Conservation (phyloP, 1,139 yeast genomes). For the Hansenula anomala region DNA sequence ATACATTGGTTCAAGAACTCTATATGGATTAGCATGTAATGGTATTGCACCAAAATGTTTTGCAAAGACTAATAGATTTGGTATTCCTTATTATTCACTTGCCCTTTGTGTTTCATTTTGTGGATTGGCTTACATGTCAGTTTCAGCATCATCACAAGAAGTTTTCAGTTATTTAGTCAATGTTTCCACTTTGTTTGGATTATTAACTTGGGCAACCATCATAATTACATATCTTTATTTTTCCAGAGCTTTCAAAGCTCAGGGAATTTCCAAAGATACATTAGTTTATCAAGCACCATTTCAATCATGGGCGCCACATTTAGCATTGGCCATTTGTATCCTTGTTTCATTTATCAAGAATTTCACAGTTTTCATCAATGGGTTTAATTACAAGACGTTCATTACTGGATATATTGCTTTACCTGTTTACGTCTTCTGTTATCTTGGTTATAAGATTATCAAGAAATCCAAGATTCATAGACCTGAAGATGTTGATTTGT, state of each 20-base stretch:
- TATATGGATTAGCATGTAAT: slow-evolving; percentile 56
- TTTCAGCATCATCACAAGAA: slow-evolving; percentile 45
- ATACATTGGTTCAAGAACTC: slow-evolving; percentile 40
- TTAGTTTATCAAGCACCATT: slow-evolving; percentile 63
- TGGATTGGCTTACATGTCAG: slow-evolving; percentile 57
- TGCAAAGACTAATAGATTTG: slow-evolving; percentile 53
- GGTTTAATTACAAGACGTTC: slow-evolving; percentile 55
- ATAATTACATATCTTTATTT: slow-evolving; percentile 59
- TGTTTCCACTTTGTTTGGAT: slow-evolving; percentile 67
- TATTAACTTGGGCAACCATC: slow-evolving; percentile 65
- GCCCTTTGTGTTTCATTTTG: slow-evolving; percentile 40
- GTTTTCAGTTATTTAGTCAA: slow-evolving; percentile 68
- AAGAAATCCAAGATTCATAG: slow-evolving; percentile 47
- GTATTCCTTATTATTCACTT: slow-evolving; percentile 40
- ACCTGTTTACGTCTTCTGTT: slow-evolving; percentile 55
- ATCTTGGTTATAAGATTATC: slow-evolving; percentile 53
- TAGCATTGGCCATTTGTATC: slow-evolving; percentile 51
- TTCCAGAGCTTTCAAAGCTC: slow-evolving; percentile 61
- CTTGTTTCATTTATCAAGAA: slow-evolving; percentile 65
- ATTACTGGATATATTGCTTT: slow-evolving; percentile 78
- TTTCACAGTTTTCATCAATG: slow-evolving; percentile 61
- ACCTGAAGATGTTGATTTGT: slow-evolving; percentile 59
- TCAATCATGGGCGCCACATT: slow-evolving; percentile 60
- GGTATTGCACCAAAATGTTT: slow-evolving; percentile 57
- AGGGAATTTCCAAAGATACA: slow-evolving; percentile 42